phyloP scores from a whole-genome alignment of 2,329 filamentous ascomycete genomes.

The Pseudogymnoascus sp. region DNA sequence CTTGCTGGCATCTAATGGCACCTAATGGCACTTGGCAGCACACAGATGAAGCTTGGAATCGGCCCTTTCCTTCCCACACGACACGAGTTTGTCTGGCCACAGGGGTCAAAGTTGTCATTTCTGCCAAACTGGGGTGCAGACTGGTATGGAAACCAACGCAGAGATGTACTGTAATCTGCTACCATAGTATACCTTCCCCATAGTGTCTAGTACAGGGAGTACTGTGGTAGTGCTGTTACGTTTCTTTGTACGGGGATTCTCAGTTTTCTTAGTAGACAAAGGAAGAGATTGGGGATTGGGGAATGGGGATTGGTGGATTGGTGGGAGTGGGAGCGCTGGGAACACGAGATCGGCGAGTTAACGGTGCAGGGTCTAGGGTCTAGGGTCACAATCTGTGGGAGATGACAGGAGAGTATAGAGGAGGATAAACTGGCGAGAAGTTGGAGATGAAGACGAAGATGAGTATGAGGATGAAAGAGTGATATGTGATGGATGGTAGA shows the following conservation, averaged over 20 bases:
- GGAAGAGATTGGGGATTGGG: too few species aligned
- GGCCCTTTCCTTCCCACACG: conserved; percentile 2
- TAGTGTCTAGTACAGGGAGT: not conserved
- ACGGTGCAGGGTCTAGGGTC: too few species aligned
- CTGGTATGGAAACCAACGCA: too few species aligned
- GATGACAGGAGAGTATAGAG: too few species aligned
- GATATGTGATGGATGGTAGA: not conserved
- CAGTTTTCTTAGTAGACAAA: too few species aligned
- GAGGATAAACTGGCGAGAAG: too few species aligned
- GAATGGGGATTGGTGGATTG: too few species aligned
- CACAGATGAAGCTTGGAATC: not conserved
- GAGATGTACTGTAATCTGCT: too few species aligned
- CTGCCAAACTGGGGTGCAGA: not conserved
- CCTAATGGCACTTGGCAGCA: not conserved
- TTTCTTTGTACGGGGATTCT: not conserved
- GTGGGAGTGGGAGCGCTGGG: too few species aligned
- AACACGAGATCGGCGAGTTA: too few species aligned
- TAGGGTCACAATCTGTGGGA: too few species aligned
- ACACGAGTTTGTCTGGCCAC: not conserved
- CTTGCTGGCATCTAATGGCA: not conserved
- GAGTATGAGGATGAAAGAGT: not conserved
- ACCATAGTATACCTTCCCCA: not conserved
- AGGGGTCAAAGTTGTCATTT: not conserved
- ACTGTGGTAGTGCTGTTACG: too few species aligned
- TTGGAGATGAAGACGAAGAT: not conserved